Conservation (phyloP, 2,329 filamentous ascomycete genomes). For the Clarireedia homoeocarpa region DNA sequence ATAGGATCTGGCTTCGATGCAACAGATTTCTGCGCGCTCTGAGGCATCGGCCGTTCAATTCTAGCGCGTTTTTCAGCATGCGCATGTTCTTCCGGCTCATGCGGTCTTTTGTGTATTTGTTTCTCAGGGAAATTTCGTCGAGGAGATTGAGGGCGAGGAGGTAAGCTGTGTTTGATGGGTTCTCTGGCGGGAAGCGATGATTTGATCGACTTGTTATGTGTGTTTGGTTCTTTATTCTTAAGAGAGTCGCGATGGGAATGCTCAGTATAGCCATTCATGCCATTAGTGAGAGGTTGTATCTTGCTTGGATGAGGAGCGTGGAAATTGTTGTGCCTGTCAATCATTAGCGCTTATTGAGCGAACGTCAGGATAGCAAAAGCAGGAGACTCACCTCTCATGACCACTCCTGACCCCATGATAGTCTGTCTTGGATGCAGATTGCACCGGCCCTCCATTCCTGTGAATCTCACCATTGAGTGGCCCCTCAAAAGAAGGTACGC, state of each 20-base stretch:
- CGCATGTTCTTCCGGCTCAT: slow-evolving; percentile 19
- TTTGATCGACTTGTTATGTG: slow-evolving; percentile 3
- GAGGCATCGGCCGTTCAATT: slow-evolving; percentile 15
- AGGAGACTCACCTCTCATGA: slow-evolving; percentile 5
- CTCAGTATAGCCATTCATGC: slow-evolving; percentile 8
- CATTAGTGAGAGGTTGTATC: slow-evolving; percentile 37
- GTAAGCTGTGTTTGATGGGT: slow-evolving; percentile 20
- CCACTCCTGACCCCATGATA: slow-evolving; percentile 7
- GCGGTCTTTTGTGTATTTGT: slow-evolving; percentile 22
- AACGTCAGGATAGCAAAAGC: not conserved
- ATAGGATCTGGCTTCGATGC: slow-evolving; percentile 15
- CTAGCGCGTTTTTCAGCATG: slow-evolving; percentile 26
- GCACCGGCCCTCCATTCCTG: slow-evolving; percentile 16
- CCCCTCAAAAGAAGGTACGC: slow-evolving; percentile 20
- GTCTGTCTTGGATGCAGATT: slow-evolving; percentile 5
- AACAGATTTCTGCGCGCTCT: slow-evolving; percentile 11
- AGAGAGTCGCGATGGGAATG: not conserved
- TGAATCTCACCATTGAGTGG: slow-evolving; percentile 10
- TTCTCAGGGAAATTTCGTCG: slow-evolving; percentile 11
- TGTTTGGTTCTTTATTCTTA: slow-evolving; percentile 1
- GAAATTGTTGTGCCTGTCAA: not conserved
- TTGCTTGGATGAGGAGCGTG: slow-evolving; percentile 38
- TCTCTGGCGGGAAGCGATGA: slow-evolving; percentile 7
- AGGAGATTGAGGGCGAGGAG: slow-evolving; percentile 24
- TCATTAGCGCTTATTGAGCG: not conserved